A percentile compares a stretch with the other conserved stretches of the same genome.
Evolutionary conservation across 495 filamentous ascomycete genomes (phyloP).

Genomic region (Sordaria brevicollis): DNA sequence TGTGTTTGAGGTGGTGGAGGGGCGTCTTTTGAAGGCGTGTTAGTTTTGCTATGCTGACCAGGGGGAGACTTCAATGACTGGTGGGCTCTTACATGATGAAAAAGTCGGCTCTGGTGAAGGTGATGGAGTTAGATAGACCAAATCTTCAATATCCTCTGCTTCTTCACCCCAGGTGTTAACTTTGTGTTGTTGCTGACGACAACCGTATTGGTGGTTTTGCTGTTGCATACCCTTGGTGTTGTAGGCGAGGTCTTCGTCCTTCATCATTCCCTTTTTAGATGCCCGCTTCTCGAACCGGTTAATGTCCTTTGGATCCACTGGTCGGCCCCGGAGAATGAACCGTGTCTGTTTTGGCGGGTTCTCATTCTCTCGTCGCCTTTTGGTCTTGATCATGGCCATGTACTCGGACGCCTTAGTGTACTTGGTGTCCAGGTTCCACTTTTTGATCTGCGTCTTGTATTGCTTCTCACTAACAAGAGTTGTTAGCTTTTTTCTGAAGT

Average conservation of each 20-base stretch:
- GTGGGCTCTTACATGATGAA: conserved; percentile 5
- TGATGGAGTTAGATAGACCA: conserved; percentile 15
- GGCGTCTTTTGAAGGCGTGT: background rate
- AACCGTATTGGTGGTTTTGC: background rate
- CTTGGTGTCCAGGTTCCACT: conserved; percentile 31
- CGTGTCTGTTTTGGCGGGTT: conserved; percentile 21
- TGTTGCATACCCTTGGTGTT: background rate
- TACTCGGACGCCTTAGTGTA: conserved; percentile 29
- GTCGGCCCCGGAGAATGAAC: conserved; percentile 21
- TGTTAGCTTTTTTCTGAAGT: background rate
- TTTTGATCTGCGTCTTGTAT: conserved; percentile 30
- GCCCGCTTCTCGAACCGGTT: conserved; percentile 26
- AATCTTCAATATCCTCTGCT: conserved; percentile 17
- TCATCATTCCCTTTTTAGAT: conserved; percentile 19
- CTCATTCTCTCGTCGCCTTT: conserved; percentile 14
- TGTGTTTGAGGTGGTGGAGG: background rate
- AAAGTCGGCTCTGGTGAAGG: conserved; percentile 5
- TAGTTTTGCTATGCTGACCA: background rate
- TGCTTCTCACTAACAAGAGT: conserved; percentile 18
- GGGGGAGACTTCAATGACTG: background rate
- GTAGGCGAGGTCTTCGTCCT: conserved; percentile 6
- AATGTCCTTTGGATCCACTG: conserved; percentile 25
- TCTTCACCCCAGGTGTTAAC: background rate
- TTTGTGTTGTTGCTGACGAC: background rate
- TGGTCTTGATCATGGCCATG: conserved; percentile 27